phyloP scores from a whole-genome alignment of 257 asterid species.

The Fraxinus quadrangulata region DNA sequence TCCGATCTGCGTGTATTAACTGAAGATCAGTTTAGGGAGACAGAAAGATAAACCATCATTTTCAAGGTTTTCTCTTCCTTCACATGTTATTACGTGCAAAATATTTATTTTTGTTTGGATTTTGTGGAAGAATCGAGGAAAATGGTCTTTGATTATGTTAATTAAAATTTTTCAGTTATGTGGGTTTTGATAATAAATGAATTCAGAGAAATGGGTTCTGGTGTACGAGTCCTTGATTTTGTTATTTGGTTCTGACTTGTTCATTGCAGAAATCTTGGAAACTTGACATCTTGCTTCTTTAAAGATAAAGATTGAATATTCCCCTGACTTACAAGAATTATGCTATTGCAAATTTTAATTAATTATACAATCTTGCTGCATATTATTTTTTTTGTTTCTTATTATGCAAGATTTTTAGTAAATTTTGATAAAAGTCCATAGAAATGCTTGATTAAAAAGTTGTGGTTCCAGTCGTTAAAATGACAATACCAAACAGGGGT shows the following conservation, averaged over 20 bases:
- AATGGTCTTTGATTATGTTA: not conserved
- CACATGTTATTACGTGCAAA: not conserved
- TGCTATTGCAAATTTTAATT: not conserved
- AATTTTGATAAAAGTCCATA: no score
- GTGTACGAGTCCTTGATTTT: not conserved
- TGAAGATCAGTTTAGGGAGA: slow-evolving; percentile 25
- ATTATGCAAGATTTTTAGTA: not conserved
- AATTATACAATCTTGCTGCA: not conserved
- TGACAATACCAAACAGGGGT: no score
- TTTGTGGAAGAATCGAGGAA: not conserved
- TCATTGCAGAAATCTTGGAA: not conserved
- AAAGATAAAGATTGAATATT: not conserved
- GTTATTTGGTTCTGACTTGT: not conserved
- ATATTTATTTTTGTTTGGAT: not conserved
- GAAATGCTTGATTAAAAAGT: no score
- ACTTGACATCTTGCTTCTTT: not conserved
- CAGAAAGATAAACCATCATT: slow-evolving; percentile 20
- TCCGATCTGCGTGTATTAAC: slow-evolving; percentile 37
- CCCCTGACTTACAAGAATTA: not conserved
- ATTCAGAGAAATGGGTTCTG: not conserved
- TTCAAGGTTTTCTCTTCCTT: slow-evolving; percentile 26
- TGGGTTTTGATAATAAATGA: not conserved
- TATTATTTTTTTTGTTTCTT: not conserved
- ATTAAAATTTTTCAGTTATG: not conserved
- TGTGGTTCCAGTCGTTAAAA: no score